Base-by-base conservation (phyloP, 2,329 filamentous ascomycete species). In the Hypoxylon sp. region DNA sequence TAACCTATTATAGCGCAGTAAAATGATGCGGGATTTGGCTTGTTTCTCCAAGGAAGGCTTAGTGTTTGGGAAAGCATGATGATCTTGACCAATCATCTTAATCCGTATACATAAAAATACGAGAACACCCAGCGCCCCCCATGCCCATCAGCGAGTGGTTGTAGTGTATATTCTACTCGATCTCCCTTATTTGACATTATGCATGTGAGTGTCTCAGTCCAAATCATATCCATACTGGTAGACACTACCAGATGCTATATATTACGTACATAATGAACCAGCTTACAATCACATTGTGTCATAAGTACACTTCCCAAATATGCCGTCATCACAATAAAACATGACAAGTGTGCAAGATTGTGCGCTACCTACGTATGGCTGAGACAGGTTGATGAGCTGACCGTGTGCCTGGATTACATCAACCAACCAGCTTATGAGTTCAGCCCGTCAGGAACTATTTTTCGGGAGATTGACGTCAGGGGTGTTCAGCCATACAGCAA, bases 391-490 rank as follows among this genome's bases (percentile, higher is more conserved):
- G 55, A 58, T 53, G 13, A 58, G 25, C 17, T 34, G 38, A 34
- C 45, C 55, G 11, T 25, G 38, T 55, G 23, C 49, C 30, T 61
- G 38, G 41, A 48, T 52, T 55, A 11, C 25, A 13, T 53, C 48
- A 48, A 48, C 55, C 60, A 67, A 67, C 56, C 60, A 66, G 19
- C 32, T 51, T 11, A 52, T 51, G 23, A 62, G 46, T 19, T 50
- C 25, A 53, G 48, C 46, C 48, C 41, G 41, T 58, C 28, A 34
- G 36, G 38, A 50, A 46, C 56, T 45, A 49, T 25, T 51, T 14
- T 36, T 43, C 50, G 49, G 53, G 46, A 60, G 55, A 63, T 67
- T 67, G 60, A 64, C 64, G 60, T 64, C 64, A 64, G 56, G 60
- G 64, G 49, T 43, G 21, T 23, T 59, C n/a, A 48, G 28, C 49